Conservation (phyloP, 352 stramenopile species). For the Chrysophaeum taylorii region DNA sequence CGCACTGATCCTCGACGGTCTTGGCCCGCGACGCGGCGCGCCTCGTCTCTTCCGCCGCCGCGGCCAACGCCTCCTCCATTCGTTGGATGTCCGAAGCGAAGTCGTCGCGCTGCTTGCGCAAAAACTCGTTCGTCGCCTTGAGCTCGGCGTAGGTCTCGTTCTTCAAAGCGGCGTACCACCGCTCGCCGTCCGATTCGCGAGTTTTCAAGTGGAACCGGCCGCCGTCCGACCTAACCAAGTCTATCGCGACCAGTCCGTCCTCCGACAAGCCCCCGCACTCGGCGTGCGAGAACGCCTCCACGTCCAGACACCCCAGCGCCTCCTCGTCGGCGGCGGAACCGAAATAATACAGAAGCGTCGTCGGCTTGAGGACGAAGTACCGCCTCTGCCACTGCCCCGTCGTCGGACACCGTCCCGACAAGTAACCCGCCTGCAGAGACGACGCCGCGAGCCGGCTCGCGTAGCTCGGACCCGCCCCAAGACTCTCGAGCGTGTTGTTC, state of each 20-base stretch:
- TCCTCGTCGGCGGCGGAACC: conserved; percentile 3
- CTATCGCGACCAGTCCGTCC: background rate
- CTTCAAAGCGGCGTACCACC: background rate
- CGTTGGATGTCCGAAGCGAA: background rate
- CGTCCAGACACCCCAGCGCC: conserved; percentile 5
- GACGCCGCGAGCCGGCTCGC: background rate
- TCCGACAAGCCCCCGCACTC: background rate
- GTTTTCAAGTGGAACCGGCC: background rate
- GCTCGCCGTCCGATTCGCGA: background rate
- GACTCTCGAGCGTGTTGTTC: background rate
- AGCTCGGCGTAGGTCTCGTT: background rate
- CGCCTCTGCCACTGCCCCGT: background rate
- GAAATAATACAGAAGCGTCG: conserved; percentile 14
- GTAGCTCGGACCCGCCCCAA: background rate
- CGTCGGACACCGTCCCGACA: background rate
- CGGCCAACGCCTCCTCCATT: background rate
- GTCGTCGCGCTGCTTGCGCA: background rate
- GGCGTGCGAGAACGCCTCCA: background rate
- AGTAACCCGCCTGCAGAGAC: background rate
- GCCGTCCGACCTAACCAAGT: background rate
- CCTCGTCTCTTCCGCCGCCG: background rate
- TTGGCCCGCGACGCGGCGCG: background rate
- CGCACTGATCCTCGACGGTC: background rate
- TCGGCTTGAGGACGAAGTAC: conserved; percentile 15
- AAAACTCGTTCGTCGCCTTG: conserved; percentile 10